A percentile compares a stretch with the other conserved stretches of the same genome.
phyloP scores from a whole-genome alignment of 2,329 filamentous ascomycete genomes.

The Aureobasidium subglaciale region DNA sequence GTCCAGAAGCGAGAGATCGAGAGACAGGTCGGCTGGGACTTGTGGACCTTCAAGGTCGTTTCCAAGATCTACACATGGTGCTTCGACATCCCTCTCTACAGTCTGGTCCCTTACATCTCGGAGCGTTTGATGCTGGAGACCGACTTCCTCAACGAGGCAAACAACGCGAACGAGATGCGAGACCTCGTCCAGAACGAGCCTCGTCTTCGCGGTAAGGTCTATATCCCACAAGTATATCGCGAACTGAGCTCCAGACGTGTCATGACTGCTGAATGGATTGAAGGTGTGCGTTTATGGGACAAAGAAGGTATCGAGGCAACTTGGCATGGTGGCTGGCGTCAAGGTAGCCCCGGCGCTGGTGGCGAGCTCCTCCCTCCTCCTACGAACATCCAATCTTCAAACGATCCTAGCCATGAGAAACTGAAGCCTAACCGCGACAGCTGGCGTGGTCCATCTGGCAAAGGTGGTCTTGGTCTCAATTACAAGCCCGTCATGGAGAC shows the following conservation, averaged over 20 bases:
- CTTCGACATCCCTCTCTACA: slow-evolving; percentile 92
- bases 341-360: slow-evolving; percentile 70
- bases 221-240: slow-evolving; percentile 76
- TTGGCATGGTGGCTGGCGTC: slow-evolving; percentile 72
- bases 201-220: slow-evolving; percentile 69
- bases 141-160: slow-evolving; percentile 86
- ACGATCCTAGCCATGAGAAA: slow-evolving; percentile 49
- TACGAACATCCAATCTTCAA: slow-evolving; percentile 28
- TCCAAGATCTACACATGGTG: slow-evolving; percentile 74
- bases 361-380: slow-evolving; percentile 55
- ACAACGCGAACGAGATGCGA: slow-evolving; percentile 81
- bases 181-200: slow-evolving; percentile 67
- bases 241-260: slow-evolving; percentile 77
- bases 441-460: slow-evolving; percentile 66
- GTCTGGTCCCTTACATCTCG: slow-evolving; percentile 82
- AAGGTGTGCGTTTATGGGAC: slow-evolving; percentile 88
- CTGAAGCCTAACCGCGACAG: slow-evolving; percentile 73
- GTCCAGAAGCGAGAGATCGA: slow-evolving; percentile 93
- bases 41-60: slow-evolving; percentile 90
- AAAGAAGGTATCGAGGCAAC: slow-evolving; percentile 68
- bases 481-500: slow-evolving; percentile 89
- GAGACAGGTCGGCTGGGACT: slow-evolving; percentile 84
- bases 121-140: slow-evolving; percentile 90
- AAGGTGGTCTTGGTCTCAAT: slow-evolving; percentile 75
- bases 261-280: slow-evolving; percentile 96